Percentiles rank a stretch among this genome's conserved stretches.
phyloP scores from a whole-genome alignment of 805 yeast species.

The Metschnikowia bowlesiae region DNA sequence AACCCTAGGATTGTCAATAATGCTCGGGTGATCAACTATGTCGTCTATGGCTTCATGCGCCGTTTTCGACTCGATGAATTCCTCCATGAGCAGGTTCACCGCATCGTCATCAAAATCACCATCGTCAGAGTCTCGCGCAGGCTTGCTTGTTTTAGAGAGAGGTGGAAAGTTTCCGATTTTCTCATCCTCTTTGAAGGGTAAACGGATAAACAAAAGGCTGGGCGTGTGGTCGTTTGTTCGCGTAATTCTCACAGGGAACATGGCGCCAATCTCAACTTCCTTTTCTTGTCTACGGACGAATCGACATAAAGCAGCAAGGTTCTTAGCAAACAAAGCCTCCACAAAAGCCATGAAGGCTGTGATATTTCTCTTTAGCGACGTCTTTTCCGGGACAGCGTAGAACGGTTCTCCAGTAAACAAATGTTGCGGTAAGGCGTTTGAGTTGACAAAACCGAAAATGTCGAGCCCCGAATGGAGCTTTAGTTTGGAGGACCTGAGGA shows the following conservation, averaged over 20 bases:
- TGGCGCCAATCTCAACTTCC: conserved; percentile 48
- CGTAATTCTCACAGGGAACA: conserved; percentile 42
- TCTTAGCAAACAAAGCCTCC: conserved; percentile 46
- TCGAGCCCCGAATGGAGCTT: conserved; percentile 53
- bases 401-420: conserved; percentile 56
- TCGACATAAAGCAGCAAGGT: conserved; percentile 56
- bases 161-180: conserved; percentile 50
- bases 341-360: conserved; percentile 35
- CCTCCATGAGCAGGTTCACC: conserved; percentile 28
- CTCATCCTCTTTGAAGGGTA: conserved; percentile 77
- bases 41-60: conserved; percentile 2
- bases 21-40: neutral
- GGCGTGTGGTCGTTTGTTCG: conserved; percentile 19
- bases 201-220: conserved; percentile 46
- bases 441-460: conserved; percentile 54
- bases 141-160: conserved; percentile 13
- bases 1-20: conserved; percentile 16
- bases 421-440: conserved; percentile 50
- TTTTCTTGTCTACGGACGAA: conserved; percentile 48
- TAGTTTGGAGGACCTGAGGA: conserved; percentile 42
- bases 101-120: neutral
- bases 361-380: conserved; percentile 32
- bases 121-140: neutral
- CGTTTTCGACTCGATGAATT: conserved; percentile 24
- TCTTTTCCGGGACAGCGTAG: conserved; percentile 43